Base-by-base conservation (phyloP, 140 eudicot genomes). In the Ambrosia hybrid region DNA sequence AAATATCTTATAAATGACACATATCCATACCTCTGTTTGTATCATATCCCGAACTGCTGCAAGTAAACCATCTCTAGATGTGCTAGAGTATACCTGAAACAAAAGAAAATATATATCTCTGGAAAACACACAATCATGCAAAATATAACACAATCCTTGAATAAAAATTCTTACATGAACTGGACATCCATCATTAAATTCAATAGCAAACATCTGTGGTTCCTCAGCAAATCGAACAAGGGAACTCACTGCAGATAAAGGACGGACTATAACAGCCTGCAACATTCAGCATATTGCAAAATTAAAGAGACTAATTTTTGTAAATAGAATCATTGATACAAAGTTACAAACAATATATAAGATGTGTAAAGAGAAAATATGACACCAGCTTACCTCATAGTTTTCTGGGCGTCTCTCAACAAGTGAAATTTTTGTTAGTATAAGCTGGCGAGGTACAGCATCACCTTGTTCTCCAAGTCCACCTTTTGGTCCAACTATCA, bases 251-350 rank as follows among this genome's bases (percentile, higher is more conserved):
- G 97, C 75, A 73, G 98, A 86, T 78, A 93, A 81, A 56, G 98
- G 96, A n/a, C 98, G 95, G 45, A 90, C 93, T 84, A 90, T 87
- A 72, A 93, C 98, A 84, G 96, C 98, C 98, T 93, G 90, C 78
- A 68, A 39, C 65, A 59, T 57, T 65, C 12, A 67, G 16, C 16
- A 66, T 58, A 51, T 51, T 17, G 17, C 64, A 14, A 65, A 17
- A 12, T 16, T 7, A 48, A 37, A 67, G 9, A 51, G 13, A 57
- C 45, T 33, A 51, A 51, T 39, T 41, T 48, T 10, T 16, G 51
- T 71, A 65, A 34, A 30, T 6, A 16, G 74, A 55, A 33, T 30
- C 62, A 65, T 33, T 62, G 39, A 17, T 79, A 17, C 60, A 66
- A 5, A 46, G 39, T n/a, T 79, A 17, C 60, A 66, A 5, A 46